phyloP scores from a whole-genome alignment of 1,139 yeast species.

The Pichia sp. region DNA sequence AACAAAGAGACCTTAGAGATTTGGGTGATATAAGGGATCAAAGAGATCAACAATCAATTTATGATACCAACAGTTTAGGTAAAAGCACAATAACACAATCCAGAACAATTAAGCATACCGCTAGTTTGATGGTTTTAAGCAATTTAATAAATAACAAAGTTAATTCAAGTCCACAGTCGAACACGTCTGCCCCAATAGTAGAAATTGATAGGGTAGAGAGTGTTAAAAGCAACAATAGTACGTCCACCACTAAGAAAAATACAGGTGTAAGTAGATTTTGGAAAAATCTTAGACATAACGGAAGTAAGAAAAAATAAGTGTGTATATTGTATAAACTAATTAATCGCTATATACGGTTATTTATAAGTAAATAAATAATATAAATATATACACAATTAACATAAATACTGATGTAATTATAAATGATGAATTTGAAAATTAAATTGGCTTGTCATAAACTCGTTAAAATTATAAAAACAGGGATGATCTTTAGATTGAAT shows the following conservation, averaged over 20 bases:
- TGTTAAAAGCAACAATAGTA: background rate
- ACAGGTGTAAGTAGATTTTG: slow-evolving; percentile 8
- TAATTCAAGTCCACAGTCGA: slow-evolving; percentile 1
- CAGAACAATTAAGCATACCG: slow-evolving; percentile 44
- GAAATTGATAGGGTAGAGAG: background rate
- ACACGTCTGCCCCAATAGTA: background rate
- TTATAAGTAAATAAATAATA: background rate
- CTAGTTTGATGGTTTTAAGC: slow-evolving; percentile 62
- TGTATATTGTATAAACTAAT: background rate
- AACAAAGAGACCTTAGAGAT: background rate
- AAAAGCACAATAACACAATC: background rate
- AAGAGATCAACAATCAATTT: background rate
- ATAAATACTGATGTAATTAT: background rate
- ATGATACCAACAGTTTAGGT: background rate
- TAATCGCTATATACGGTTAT: background rate
- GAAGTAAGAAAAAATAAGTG: background rate
- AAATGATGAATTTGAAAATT: background rate
- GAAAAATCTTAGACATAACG: slow-evolving; percentile 5
- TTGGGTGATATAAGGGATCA: background rate
- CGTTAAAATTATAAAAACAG: background rate
- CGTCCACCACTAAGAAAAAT: background rate
- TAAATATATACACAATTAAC: background rate
- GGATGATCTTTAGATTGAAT: background rate
- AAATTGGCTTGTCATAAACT: background rate
- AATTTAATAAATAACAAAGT: background rate